phyloP scores from a whole-genome alignment of 768 basidiomycete species.

The Tulasnella sp. region DNA sequence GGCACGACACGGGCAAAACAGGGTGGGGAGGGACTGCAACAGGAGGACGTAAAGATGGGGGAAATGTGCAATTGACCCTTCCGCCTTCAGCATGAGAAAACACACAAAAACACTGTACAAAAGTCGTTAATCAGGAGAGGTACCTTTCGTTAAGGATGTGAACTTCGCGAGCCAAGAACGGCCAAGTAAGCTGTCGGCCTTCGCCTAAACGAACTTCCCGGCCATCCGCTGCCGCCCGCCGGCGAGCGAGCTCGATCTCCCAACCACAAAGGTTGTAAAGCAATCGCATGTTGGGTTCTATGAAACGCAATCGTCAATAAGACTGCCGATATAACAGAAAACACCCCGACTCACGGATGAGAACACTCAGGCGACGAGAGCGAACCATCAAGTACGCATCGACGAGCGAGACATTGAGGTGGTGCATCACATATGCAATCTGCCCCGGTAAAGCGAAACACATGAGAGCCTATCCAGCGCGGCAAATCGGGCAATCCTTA shows the following conservation, averaged over 20 bases:
- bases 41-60: too few relatives aligned
- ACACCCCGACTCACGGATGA: conserved; percentile 19
- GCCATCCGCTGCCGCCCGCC: conserved; percentile 29
- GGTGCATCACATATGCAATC: conserved; percentile 97
- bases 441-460: conserved; percentile 21
- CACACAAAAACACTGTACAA: too few relatives aligned
- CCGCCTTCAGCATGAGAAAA: too few relatives aligned
- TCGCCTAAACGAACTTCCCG: conserved; percentile 34
- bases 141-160: conserved; percentile 82
- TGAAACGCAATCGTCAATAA: neutral
- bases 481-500: conserved; percentile 26
- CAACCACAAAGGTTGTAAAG: conserved; percentile 90
- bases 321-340: neutral
- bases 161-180: conserved; percentile 73
- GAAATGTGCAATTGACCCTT: too few relatives aligned
- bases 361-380: conserved; percentile 61
- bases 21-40: too few relatives aligned
- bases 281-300: conserved; percentile 87
- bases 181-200: conserved; percentile 64
- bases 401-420: conserved; percentile 69
- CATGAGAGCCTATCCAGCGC: neutral
- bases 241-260: conserved; percentile 84
- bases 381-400: conserved; percentile 91
- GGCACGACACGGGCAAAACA: too few relatives aligned
- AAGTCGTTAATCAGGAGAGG: conserved; percentile 28